Evolutionary conservation across 2,329 filamentous ascomycete species (phyloP).

Genomic region (Apiospora malaysiana): DNA sequence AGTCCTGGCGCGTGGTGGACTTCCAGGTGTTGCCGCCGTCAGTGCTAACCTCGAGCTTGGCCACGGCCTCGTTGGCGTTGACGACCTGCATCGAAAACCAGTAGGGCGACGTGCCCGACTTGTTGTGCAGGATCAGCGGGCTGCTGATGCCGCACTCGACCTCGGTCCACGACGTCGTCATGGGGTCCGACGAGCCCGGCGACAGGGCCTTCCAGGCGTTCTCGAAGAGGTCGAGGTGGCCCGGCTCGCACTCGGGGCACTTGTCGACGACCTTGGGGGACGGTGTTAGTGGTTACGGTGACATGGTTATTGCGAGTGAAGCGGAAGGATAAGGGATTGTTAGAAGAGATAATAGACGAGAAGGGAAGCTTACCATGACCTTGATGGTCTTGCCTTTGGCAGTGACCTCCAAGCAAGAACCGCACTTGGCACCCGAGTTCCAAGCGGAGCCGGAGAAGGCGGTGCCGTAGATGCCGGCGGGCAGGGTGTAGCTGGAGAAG

Average conservation of each 20-base stretch:
- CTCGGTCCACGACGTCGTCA: slow-evolving; percentile 48
- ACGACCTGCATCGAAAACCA: slow-evolving; percentile 66
- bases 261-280: slow-evolving; percentile 48
- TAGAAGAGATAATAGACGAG: no score
- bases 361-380: slow-evolving; percentile 60
- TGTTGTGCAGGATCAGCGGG: slow-evolving; percentile 51
- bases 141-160: slow-evolving; percentile 49
- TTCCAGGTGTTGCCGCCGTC: slow-evolving; percentile 65
- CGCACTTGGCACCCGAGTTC: slow-evolving; percentile 62
- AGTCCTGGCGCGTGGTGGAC: slow-evolving; percentile 56
- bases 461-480: slow-evolving; percentile 63
- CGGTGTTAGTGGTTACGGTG: no score
- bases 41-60: slow-evolving; percentile 64
- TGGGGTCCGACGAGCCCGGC: slow-evolving; percentile 42
- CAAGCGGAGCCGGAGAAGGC: slow-evolving; percentile 66
- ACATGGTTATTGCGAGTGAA: no score
- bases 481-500: slow-evolving; percentile 67
- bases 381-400: slow-evolving; percentile 63
- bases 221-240: slow-evolving; percentile 53
- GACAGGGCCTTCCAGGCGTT: slow-evolving; percentile 47
- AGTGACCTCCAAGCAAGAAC: slow-evolving; percentile 65
- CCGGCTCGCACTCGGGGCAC: slow-evolving; percentile 47
- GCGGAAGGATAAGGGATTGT: no score
- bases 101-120: slow-evolving; percentile 48
- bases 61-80: slow-evolving; percentile 63